Evolutionary conservation across 2,329 filamentous ascomycete genomes (phyloP).

Genomic region (Cercospora zeina): DNA sequence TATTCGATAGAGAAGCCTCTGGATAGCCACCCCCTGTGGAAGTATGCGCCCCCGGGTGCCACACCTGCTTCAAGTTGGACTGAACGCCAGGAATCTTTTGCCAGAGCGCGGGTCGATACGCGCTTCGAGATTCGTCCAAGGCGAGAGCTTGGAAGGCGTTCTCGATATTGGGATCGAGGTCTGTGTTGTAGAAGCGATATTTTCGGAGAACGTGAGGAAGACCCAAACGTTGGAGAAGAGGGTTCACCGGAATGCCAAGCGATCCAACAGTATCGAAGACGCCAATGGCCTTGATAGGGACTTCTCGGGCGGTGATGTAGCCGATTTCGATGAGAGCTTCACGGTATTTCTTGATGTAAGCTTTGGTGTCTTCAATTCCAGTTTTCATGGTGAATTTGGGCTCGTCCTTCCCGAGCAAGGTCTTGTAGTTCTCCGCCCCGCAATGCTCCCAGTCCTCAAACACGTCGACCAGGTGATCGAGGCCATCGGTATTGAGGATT

Average conservation of each 20-base stretch:
- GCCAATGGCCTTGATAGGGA: slow-evolving; percentile 42
- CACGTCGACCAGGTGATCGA: slow-evolving; percentile 37
- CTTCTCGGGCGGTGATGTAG: slow-evolving; percentile 11
- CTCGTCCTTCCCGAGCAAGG: slow-evolving; percentile 21
- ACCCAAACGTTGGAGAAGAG: slow-evolving; percentile 34
- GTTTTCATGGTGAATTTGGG: slow-evolving; percentile 25
- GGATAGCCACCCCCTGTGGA: slow-evolving; percentile 53
- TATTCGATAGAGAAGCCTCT: slow-evolving; percentile 39
- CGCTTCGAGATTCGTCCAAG: slow-evolving; percentile 54
- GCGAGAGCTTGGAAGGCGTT: slow-evolving; percentile 59
- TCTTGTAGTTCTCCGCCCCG: slow-evolving; percentile 33
- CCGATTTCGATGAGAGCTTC: slow-evolving; percentile 23
- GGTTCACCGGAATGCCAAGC: slow-evolving; percentile 41
- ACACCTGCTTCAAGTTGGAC: slow-evolving; percentile 51
- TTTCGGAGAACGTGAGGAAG: slow-evolving; percentile 35
- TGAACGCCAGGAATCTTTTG: slow-evolving; percentile 27
- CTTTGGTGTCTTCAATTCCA: slow-evolving; percentile 20
- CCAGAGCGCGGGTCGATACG: slow-evolving; percentile 57
- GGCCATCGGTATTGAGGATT: slow-evolving; percentile 42
- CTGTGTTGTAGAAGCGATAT: slow-evolving; percentile 41
- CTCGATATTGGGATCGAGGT: slow-evolving; percentile 44
- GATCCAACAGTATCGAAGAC: slow-evolving; percentile 54
- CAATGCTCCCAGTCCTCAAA: slow-evolving; percentile 40
- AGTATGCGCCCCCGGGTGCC: slow-evolving; percentile 57
- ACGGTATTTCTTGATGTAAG: slow-evolving; percentile 35